Evolutionary conservation across 2,329 filamentous ascomycete species (phyloP), one percentile per base, ranked within the genome.

Genomic region (Calonectria pteridis): DNA sequence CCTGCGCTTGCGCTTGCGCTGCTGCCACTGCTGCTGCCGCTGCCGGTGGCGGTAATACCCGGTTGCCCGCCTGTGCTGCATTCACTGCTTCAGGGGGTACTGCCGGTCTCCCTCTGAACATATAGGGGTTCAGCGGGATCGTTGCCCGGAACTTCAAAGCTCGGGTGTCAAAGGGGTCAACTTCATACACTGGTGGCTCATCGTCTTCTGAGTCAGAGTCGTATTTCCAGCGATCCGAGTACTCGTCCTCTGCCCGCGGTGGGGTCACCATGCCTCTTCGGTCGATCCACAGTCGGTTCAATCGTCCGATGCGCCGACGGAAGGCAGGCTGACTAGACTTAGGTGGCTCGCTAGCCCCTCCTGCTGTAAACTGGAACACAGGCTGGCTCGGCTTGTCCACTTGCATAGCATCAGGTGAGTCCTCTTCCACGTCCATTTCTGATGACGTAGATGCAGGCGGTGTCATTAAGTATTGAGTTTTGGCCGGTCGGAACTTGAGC

Each of bases 261-360:
- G 87, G 86, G 66, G 87, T 89, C 53, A 84, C 75, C 82, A 95
- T 87, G 70, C 93, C 92, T 78, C 94, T 92, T 79, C 95, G 93
- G 85, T 98, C 97, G 77, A 98, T 95, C 90, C 95, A 95, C 77
- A 98, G 84, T 49, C 96, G 92, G 76, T 95, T 95, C 75, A 96
- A 89, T 78, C 96, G 93, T 68, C 96, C 96, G 69, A 95, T 92
- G 73, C 97, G 93, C 76, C 95, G 92, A 77, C 96, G 92, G 87
- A 94, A 98, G 20, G 93, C 93, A 69, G 94, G 93, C 71, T 87
- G 87, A 81, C 77, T 85, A 79, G 76, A 82, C 81, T 78, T 84
- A 77, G 79, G 83, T 81, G 75, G 85, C 69, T 87, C 85, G 35
- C 85, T 84, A 49, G 83, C 78, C 23, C 83, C 81, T 5, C 85